Percentiles rank a stretch among this genome's conserved stretches.
phyloP scores from a whole-genome alignment of 106 monocot species.

The Acorus calamus region DNA sequence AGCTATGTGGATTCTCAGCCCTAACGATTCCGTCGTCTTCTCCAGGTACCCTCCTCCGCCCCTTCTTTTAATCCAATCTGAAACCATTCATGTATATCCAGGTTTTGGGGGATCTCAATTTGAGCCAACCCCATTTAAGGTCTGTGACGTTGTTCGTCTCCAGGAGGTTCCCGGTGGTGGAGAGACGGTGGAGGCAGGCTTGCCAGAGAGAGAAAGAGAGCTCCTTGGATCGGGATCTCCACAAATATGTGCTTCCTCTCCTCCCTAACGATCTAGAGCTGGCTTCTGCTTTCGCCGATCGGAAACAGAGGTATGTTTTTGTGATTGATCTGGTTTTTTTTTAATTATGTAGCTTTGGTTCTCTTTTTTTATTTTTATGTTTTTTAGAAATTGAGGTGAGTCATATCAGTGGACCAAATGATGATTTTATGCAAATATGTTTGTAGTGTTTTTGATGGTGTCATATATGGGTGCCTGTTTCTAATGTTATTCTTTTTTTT shows the following conservation, averaged over 20 bases:
- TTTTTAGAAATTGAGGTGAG: no score
- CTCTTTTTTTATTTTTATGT: no score
- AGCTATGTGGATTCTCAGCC: constrained; percentile 78
- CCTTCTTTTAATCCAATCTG: not conserved
- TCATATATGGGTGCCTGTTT: no score
- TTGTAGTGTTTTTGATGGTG: no score
- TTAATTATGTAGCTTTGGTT: not conserved
- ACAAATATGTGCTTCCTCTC: constrained; percentile 2
- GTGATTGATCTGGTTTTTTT: not conserved
- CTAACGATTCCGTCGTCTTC: constrained; percentile 71
- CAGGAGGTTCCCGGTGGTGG: constrained; percentile 87
- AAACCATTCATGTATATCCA: not conserved
- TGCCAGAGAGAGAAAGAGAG: constrained; percentile 35
- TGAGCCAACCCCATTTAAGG: not conserved
- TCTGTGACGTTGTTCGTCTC: not conserved
- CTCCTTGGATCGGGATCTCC: not conserved
- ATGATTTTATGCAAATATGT: no score
- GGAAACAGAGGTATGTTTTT: constrained; percentile 43
- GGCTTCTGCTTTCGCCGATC: constrained; percentile 53
- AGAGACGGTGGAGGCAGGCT: constrained; percentile 76
- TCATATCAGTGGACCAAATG: no score
- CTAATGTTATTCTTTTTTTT: no score
- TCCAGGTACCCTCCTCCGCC: constrained; percentile 40
- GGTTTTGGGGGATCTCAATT: not conserved
- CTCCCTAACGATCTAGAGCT: constrained; percentile 60